phyloP scores from a whole-genome alignment of 176 grass and related monocot species.

The Pharus latifolius region DNA sequence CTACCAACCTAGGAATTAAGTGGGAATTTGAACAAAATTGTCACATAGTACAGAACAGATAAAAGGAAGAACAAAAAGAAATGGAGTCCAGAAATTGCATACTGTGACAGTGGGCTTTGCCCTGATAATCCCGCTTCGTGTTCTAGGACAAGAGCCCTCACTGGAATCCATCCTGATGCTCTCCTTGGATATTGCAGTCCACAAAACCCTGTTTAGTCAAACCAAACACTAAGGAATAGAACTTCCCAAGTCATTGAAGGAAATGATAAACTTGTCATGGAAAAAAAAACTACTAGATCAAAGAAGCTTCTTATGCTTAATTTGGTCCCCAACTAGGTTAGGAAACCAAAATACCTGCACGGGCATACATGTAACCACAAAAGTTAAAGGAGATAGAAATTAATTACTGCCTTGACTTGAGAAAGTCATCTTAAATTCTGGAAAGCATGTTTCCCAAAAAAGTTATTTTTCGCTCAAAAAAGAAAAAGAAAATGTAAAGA shows the following conservation, averaged over 20 bases:
- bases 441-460: too few relatives aligned
- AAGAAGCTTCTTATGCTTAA: too few relatives aligned
- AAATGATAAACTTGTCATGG: background rate
- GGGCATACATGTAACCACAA: too few relatives aligned
- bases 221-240: background rate
- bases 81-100: background rate
- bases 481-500: too few relatives aligned
- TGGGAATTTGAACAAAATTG: constrained; percentile 5
- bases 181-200: background rate
- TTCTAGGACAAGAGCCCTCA: background rate
- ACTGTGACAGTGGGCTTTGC: background rate
- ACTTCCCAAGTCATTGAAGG: background rate
- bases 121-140: background rate
- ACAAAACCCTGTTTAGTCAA: background rate
- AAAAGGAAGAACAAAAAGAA: background rate
- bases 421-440: too few relatives aligned
- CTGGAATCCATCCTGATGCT: background rate
- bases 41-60: background rate
- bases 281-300: too few relatives aligned
- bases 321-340: too few relatives aligned
- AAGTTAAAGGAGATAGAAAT: too few relatives aligned
- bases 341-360: too few relatives aligned
- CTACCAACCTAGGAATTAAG: constrained; percentile 9
- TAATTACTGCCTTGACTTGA: too few relatives aligned
- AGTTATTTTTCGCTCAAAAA: too few relatives aligned